Conservation (phyloP, 1,284 basidiomycete species). For the Sporisorium exsertum region DNA sequence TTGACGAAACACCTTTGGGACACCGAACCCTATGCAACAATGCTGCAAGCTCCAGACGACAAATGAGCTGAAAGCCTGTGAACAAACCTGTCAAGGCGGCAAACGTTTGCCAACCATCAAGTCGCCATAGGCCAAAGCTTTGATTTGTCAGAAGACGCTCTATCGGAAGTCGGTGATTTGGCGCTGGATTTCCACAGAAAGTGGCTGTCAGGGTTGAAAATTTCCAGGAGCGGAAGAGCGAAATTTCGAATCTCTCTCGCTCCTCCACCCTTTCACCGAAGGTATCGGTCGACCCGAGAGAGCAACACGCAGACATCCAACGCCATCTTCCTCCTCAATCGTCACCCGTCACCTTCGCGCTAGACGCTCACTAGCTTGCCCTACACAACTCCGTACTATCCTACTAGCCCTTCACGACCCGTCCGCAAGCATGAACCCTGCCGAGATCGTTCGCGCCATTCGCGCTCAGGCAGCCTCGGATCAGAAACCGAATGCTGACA, state of each 20-base stretch:
- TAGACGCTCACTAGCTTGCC: too few species aligned
- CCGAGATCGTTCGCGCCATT: constrained; percentile 45
- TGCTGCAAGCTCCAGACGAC: too few species aligned
- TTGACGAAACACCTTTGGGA: too few species aligned
- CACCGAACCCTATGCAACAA: too few species aligned
- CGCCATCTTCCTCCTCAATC: not conserved
- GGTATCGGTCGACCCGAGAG: not conserved
- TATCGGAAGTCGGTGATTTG: constrained; percentile 27
- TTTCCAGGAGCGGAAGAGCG: not conserved
- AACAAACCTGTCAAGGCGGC: too few species aligned
- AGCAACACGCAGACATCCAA: not conserved
- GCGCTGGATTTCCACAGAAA: not conserved
- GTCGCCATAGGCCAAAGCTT: not conserved
- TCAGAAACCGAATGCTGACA: constrained; percentile 29
- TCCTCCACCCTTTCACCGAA: constrained; percentile 23
- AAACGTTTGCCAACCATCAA: not conserved
- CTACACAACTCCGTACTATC: too few species aligned
- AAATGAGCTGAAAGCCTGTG: too few species aligned
- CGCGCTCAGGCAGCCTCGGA: constrained; percentile 38
- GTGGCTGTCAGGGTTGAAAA: not conserved
- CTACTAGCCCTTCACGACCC: not conserved
- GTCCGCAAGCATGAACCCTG: constrained; percentile 26
- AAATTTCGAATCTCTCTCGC: constrained; percentile 26
- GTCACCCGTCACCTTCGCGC: not conserved
- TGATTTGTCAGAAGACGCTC: constrained; percentile 33